These are phyloP conservation scores for Cercophora newfieldiana DNA, from an alignment of 495 filamentous ascomycete genomes.

Conservation along the genomic window DNA sequence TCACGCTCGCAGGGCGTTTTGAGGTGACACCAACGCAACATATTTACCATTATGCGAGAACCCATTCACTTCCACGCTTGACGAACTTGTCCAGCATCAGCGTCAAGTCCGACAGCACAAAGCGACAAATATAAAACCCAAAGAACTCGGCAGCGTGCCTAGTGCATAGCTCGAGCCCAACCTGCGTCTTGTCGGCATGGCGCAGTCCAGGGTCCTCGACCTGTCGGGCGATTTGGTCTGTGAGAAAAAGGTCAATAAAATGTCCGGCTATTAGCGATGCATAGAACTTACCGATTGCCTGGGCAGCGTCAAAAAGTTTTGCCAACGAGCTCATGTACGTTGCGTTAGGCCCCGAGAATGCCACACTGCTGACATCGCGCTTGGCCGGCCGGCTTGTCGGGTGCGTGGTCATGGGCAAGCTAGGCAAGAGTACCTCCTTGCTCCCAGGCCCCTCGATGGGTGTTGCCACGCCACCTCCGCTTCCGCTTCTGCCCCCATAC, in stretches of 20 bases:
- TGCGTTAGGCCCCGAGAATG: conserved; percentile 79
- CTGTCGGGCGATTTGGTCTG: conserved; percentile 95
- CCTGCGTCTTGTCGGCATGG: conserved; percentile 77
- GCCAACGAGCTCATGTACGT: conserved; percentile 91
- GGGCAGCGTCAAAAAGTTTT: conserved; percentile 89
- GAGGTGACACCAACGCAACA: too few relatives aligned
- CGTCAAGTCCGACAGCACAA: conserved; percentile 80
- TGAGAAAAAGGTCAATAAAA: conserved; percentile 13
- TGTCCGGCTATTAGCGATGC: background rate
- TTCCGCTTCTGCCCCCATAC: conserved; percentile 45
- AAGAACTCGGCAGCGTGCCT: conserved; percentile 97
- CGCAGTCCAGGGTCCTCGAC: conserved; percentile 90
- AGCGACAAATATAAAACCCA: conserved; percentile 93
- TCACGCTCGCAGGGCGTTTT: conserved; percentile 1
- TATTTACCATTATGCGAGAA: conserved; percentile 42
- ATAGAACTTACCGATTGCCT: conserved; percentile 78
- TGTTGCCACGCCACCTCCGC: conserved; percentile 32
- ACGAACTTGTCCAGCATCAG: conserved; percentile 95
- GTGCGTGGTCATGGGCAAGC: conserved; percentile 78
- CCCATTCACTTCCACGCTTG: conserved; percentile 95
- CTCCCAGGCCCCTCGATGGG: conserved; percentile 50
- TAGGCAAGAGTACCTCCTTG: conserved; percentile 64
- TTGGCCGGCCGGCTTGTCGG: conserved; percentile 60
- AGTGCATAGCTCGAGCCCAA: conserved; percentile 89
- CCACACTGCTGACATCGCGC: conserved; percentile 66